A percentile compares a stretch with the other conserved stretches of the same genome.
phyloP scores from a whole-genome alignment of 2,329 filamentous ascomycete species.

The Aureobasidium pullulans region DNA sequence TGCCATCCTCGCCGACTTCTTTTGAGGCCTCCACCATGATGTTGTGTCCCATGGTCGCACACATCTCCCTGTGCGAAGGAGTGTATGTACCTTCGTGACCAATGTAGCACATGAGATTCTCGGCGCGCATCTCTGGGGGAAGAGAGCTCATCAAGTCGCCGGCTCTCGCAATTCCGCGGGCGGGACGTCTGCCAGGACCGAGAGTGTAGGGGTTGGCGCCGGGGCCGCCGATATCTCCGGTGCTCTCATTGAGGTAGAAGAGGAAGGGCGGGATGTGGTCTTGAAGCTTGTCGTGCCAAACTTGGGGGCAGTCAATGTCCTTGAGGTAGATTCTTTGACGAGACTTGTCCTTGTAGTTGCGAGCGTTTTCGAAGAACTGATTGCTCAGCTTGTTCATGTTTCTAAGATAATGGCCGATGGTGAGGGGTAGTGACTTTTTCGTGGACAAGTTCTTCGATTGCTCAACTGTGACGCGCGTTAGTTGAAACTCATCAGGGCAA shows the following conservation, averaged over 20 bases:
- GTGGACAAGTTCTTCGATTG: slow-evolving; percentile 72
- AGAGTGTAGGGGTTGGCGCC: slow-evolving; percentile 45
- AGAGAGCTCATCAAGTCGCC: slow-evolving; percentile 95
- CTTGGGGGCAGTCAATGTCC: slow-evolving; percentile 86
- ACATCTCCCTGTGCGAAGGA: slow-evolving; percentile 94
- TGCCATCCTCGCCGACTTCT: slow-evolving; percentile 57
- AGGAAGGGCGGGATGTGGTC: slow-evolving; percentile 72
- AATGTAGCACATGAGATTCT: slow-evolving; percentile 98
- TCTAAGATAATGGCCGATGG: slow-evolving; percentile 81
- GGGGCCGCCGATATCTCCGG: slow-evolving; percentile 50
- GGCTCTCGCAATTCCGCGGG: slow-evolving; percentile 58
- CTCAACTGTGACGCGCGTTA: slow-evolving; percentile 52
- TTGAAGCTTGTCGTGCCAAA: slow-evolving; percentile 76
- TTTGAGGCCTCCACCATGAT: slow-evolving; percentile 92
- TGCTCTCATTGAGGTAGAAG: slow-evolving; percentile 83
- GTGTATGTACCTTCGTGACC: slow-evolving; percentile 97
- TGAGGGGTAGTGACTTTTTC: slow-evolving; percentile 71
- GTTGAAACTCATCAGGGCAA: neutral
- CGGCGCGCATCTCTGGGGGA: slow-evolving; percentile 76
- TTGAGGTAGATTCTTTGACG: slow-evolving; percentile 90
- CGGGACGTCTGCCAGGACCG: slow-evolving; percentile 40
- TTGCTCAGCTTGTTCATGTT: slow-evolving; percentile 78
- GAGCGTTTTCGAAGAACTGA: slow-evolving; percentile 61
- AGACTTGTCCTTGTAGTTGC: slow-evolving; percentile 69
- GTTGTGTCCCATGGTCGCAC: slow-evolving; percentile 89